phyloP scores from a whole-genome alignment of 148 eudicot species.

The Polygonum aviculare region DNA sequence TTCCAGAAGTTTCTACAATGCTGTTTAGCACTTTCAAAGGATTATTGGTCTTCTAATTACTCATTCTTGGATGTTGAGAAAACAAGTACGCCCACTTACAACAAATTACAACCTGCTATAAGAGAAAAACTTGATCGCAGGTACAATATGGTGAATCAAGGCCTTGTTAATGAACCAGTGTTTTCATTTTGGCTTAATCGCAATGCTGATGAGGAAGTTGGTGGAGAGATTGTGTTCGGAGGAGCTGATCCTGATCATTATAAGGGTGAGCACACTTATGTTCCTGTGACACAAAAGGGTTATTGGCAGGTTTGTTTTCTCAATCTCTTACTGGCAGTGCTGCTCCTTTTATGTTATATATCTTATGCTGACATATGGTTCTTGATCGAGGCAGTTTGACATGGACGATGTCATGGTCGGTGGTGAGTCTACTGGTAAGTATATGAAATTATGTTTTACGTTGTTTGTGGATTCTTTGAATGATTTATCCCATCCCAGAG shows the following conservation, averaged over 20 bases:
- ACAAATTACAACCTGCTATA: not conserved
- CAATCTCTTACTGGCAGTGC: not conserved
- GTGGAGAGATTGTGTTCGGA: slow-evolving; percentile 92
- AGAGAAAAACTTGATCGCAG: slow-evolving; percentile 17
- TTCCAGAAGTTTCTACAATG: not conserved
- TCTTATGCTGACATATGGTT: not conserved
- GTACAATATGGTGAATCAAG: slow-evolving; percentile 84
- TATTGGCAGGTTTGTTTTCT: slow-evolving; percentile 75
- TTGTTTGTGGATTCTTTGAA: not conserved
- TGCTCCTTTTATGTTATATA: not conserved
- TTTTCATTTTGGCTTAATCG: slow-evolving; percentile 92
- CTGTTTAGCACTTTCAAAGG: not conserved
- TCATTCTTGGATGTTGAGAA: not conserved
- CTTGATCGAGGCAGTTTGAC: slow-evolving; percentile 51
- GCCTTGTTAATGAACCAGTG: slow-evolving; percentile 67
- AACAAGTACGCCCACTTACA: not conserved
- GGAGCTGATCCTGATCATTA: slow-evolving; percentile 72
- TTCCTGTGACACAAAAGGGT: slow-evolving; percentile 75
- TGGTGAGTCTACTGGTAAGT: slow-evolving; percentile 63
- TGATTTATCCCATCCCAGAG: not conserved
- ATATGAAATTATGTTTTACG: not conserved
- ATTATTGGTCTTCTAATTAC: not conserved
- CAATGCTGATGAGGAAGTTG: slow-evolving; percentile 60
- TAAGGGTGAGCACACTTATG: slow-evolving; percentile 78
- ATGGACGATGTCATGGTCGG: slow-evolving; percentile 75